Conservation (phyloP, 1,284 basidiomycete species). For the Sanghuangporus weigelae region DNA sequence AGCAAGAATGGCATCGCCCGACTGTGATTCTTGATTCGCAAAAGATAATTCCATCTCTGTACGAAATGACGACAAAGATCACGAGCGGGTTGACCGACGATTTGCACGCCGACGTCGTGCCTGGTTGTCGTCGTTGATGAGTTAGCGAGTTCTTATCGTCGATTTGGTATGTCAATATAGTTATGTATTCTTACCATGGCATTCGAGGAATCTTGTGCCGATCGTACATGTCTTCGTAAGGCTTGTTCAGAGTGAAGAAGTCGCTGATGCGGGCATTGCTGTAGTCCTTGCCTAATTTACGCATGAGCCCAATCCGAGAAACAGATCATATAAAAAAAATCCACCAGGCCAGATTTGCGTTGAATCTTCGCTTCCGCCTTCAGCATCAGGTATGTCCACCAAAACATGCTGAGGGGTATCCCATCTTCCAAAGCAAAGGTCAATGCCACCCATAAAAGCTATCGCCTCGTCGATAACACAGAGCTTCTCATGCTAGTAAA, state of each 20-base stretch:
- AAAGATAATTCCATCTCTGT: slow-evolving; percentile 89
- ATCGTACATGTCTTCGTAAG: slow-evolving; percentile 93
- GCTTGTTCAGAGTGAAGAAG: slow-evolving; percentile 86
- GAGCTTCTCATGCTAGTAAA: slow-evolving; percentile 86
- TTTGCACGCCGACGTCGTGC: slow-evolving; percentile 96
- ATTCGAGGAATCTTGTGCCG: slow-evolving; percentile 86
- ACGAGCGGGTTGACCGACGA: slow-evolving; percentile 94
- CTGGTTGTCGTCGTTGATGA: slow-evolving; percentile 31
- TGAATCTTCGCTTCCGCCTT: slow-evolving; percentile 42
- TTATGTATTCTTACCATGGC: slow-evolving; percentile 71
- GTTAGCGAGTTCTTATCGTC: too few relatives aligned
- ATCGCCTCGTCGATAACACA: slow-evolving; percentile 98
- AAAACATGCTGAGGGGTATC: slow-evolving; percentile 94
- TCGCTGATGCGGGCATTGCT: slow-evolving; percentile 88
- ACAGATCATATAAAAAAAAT: slow-evolving; percentile 15
- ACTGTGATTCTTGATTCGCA: slow-evolving; percentile 94
- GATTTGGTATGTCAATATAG: too few relatives aligned
- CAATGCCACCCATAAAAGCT: slow-evolving; percentile 97
- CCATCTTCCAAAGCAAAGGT: slow-evolving; percentile 93
- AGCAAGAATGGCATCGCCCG: slow-evolving; percentile 91
- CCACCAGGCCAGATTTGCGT: slow-evolving; percentile 82
- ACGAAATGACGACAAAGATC: slow-evolving; percentile 96
- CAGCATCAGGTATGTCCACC: slow-evolving; percentile 72
- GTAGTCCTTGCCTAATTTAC: slow-evolving; percentile 75
- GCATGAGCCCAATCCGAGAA: neutral